Percentiles rank a stretch among this genome's conserved stretches.
Evolutionary conservation across 495 filamentous ascomycete species (phyloP).

Genomic region (Penicillium dipodomyicola): DNA sequence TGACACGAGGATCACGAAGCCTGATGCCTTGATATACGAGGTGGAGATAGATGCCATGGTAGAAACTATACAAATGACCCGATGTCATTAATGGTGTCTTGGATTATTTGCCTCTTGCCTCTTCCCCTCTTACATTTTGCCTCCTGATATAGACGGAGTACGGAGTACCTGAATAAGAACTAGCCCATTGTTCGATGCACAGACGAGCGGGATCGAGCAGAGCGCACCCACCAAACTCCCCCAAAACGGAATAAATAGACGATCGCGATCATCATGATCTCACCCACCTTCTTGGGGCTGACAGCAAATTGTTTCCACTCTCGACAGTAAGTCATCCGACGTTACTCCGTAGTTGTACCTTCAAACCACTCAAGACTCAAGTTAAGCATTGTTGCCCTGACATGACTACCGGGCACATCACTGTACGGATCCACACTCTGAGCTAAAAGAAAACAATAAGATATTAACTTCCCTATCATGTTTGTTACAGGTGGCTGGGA

Average conservation of each 20-base stretch:
- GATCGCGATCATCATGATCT: conserved; percentile 26
- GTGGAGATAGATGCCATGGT: neutral
- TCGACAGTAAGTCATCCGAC: neutral
- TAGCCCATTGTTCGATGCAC: neutral
- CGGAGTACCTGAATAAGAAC: neutral
- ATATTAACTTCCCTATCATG: neutral
- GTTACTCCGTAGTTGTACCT: too few relatives aligned
- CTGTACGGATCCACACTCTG: neutral
- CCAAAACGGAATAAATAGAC: conserved; percentile 28
- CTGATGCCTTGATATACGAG: neutral
- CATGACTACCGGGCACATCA: neutral
- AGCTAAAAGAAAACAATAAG: neutral
- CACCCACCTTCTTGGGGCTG: conserved; percentile 1
- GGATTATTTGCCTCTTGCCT: neutral
- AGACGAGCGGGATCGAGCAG: conserved; percentile 10
- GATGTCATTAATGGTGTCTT: neutral
- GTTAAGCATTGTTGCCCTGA: neutral
- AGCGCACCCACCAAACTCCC: conserved; percentile 2
- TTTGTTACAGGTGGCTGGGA: neutral
- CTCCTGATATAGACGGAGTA: neutral
- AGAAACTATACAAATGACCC: neutral
- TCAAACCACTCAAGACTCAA: too few relatives aligned
- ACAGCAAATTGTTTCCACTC: neutral
- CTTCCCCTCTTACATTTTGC: neutral
- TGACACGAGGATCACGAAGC: conserved; percentile 9